These are phyloP conservation scores for Hippophae gyantsensis DNA, from an alignment of 306 rosid genomes.

Conservation along the genomic window DNA sequence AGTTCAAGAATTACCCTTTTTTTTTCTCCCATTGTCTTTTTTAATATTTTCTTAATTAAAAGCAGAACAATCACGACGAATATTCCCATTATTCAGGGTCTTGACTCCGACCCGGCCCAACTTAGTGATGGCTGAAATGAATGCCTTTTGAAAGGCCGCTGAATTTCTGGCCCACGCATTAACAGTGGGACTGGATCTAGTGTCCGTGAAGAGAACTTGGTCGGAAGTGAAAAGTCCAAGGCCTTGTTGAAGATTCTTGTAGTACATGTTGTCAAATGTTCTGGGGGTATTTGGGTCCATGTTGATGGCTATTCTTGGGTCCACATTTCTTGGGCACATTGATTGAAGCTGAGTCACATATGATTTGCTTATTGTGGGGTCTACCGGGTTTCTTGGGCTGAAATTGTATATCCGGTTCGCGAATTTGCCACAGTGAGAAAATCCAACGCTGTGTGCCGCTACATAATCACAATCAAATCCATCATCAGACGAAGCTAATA, in stretches of 20 bases:
- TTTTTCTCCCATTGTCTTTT: no score
- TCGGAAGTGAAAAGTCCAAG: conserved; percentile 50
- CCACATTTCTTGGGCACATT: conserved; percentile 52
- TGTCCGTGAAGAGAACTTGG: conserved; percentile 42
- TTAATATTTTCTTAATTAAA: no score
- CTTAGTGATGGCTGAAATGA: conserved; percentile 57
- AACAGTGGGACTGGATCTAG: conserved; percentile 40
- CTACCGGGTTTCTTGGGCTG: conserved; percentile 34
- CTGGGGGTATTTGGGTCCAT: conserved; percentile 33
- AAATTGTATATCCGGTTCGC: conserved; percentile 42
- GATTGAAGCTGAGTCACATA: conserved; percentile 40
- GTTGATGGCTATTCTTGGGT: conserved; percentile 28
- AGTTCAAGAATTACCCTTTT: no score
- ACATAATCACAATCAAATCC: neutral
- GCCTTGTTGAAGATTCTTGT: conserved; percentile 28
- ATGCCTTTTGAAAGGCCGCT: conserved; percentile 38
- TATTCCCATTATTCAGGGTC: conserved; percentile 48
- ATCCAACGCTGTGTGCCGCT: conserved; percentile 77
- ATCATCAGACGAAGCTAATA: no score
- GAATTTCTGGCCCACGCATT: conserved; percentile 44
- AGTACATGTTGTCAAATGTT: conserved; percentile 54
- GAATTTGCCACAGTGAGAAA: conserved; percentile 49
- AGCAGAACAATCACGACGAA: conserved; percentile 36
- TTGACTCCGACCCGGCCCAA: conserved; percentile 63
- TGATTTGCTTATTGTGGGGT: conserved; percentile 45